These are phyloP conservation scores for Trypanosoma scelopori DNA, from an alignment of 208 protist genomes.

Conservation along the genomic window DNA sequence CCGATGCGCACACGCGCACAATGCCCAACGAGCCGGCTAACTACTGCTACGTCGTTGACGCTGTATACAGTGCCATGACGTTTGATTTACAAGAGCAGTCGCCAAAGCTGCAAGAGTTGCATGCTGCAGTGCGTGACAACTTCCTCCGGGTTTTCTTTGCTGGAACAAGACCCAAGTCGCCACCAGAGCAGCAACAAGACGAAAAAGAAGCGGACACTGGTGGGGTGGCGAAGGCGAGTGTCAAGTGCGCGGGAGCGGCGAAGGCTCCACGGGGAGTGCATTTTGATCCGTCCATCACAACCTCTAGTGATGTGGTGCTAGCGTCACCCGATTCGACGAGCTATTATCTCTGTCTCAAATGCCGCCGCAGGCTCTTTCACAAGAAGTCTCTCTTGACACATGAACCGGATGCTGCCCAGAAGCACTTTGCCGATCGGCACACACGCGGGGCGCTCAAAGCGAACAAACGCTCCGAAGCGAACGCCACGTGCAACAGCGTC, in stretches of 20 bases:
- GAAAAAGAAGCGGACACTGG: not conserved
- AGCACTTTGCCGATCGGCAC: conserved; percentile 13
- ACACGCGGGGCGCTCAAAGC: not conserved
- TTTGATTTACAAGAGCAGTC: not conserved
- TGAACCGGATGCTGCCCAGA: conserved; percentile 13
- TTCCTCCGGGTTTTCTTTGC: conserved; percentile 41
- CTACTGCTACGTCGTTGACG: conserved; percentile 53
- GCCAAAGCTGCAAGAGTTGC: conserved; percentile 23
- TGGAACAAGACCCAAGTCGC: not conserved
- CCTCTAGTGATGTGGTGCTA: conserved; percentile 5
- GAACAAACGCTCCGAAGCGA: not conserved
- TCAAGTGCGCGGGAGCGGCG: not conserved
- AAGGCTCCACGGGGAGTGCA: not conserved
- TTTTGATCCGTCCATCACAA: conserved; percentile 16
- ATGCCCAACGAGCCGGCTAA: conserved; percentile 82
- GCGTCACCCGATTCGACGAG: conserved; percentile 3
- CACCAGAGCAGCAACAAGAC: conserved; percentile 3
- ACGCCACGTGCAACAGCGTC: conserved; percentile 17
- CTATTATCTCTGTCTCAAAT: conserved; percentile 30
- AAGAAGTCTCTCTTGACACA: conserved; percentile 23
- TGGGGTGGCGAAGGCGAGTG: not conserved
- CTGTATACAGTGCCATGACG: conserved; percentile 40
- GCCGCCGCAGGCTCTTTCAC: conserved; percentile 24
- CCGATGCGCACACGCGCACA: conserved; percentile 57
- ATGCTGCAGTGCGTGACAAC: conserved; percentile 38